Evolutionary conservation across 2,329 filamentous ascomycete species (phyloP).

Genomic region (Verticillium klebahnii): DNA sequence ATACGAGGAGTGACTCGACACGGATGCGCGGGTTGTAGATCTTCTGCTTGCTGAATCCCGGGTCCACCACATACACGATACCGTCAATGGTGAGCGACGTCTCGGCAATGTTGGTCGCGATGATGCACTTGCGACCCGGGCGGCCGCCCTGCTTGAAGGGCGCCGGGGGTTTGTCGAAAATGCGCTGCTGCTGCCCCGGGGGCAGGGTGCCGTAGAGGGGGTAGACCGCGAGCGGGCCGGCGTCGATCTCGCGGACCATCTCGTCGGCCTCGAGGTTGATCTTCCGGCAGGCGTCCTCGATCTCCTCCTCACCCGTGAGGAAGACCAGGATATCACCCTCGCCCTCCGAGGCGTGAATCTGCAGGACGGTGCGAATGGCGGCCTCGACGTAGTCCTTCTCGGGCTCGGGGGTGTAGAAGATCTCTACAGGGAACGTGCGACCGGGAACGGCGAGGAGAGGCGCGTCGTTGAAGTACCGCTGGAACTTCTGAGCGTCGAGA

Average conservation of each 20-base stretch:
- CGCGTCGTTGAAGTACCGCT: slow-evolving; percentile 93
- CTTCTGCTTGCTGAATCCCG: slow-evolving; percentile 98
- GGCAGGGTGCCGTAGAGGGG: slow-evolving; percentile 92
- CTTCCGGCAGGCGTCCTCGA: slow-evolving; percentile 92
- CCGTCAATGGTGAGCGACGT: slow-evolving; percentile 97
- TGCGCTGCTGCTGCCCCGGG: slow-evolving; percentile 87
- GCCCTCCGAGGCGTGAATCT: slow-evolving; percentile 89
- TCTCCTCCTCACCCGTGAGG: slow-evolving; percentile 96
- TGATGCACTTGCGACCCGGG: slow-evolving; percentile 88
- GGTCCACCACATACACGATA: slow-evolving; percentile 98
- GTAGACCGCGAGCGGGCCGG: slow-evolving; percentile 84
- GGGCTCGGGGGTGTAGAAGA: slow-evolving; percentile 95
- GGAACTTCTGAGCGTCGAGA: slow-evolving; percentile 95
- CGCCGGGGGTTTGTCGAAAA: slow-evolving; percentile 84
- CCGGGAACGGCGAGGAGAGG: slow-evolving; percentile 91
- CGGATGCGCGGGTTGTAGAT: slow-evolving; percentile 97
- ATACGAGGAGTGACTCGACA: slow-evolving; percentile 95
- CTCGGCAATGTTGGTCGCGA: slow-evolving; percentile 97
- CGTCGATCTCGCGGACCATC: slow-evolving; percentile 84
- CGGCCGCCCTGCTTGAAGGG: slow-evolving; percentile 70
- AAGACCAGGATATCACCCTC: slow-evolving; percentile 94
- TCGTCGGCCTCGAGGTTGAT: slow-evolving; percentile 89
- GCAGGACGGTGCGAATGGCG: slow-evolving; percentile 86
- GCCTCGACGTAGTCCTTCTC: slow-evolving; percentile 97
- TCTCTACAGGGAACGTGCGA: slow-evolving; percentile 93